A percentile compares a stretch with the other conserved stretches of the same genome.
Evolutionary conservation across 768 basidiomycete genomes (phyloP).

Genomic region (Panus rudis): DNA sequence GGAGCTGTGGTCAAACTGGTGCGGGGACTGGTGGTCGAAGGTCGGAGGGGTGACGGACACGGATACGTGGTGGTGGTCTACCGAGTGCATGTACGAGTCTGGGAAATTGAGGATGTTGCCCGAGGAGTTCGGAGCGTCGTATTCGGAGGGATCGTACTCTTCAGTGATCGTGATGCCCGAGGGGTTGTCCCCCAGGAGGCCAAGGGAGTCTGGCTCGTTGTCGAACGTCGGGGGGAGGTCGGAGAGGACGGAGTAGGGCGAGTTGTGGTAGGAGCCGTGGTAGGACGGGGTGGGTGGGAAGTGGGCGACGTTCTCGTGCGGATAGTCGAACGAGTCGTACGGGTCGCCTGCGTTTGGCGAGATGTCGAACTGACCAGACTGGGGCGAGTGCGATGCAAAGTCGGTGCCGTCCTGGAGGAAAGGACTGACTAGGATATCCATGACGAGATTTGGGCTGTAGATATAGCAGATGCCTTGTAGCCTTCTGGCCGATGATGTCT

Average conservation of each 20-base stretch:
- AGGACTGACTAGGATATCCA: too few relatives aligned
- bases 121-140: conserved; percentile 47
- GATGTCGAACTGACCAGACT: conserved; percentile 16
- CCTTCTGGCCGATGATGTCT: too few relatives aligned
- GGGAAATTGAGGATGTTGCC: conserved; percentile 50
- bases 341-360: conserved; percentile 20
- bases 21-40: conserved; percentile 30
- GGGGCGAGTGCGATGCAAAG: conserved; percentile 11
- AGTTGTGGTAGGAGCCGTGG: conserved; percentile 64
- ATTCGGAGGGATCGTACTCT: conserved; percentile 72
- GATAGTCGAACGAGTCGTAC: conserved; percentile 36
- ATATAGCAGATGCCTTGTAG: too few relatives aligned
- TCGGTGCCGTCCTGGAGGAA: too few relatives aligned
- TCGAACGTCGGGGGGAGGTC: conserved; percentile 41
- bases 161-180: conserved; percentile 27
- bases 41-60: conserved; percentile 32
- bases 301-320: conserved; percentile 28
- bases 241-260: conserved; percentile 60
- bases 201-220: conserved; percentile 33
- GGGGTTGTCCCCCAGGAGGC: conserved; percentile 43
- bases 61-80: conserved; percentile 30
- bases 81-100: conserved; percentile 39
- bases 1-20: conserved; percentile 56
- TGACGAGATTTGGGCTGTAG: too few relatives aligned
- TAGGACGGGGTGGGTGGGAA: conserved; percentile 50